Evolutionary conservation across 352 stramenopile genomes (phyloP).

Genomic region (Phytophthora hybrid): DNA sequence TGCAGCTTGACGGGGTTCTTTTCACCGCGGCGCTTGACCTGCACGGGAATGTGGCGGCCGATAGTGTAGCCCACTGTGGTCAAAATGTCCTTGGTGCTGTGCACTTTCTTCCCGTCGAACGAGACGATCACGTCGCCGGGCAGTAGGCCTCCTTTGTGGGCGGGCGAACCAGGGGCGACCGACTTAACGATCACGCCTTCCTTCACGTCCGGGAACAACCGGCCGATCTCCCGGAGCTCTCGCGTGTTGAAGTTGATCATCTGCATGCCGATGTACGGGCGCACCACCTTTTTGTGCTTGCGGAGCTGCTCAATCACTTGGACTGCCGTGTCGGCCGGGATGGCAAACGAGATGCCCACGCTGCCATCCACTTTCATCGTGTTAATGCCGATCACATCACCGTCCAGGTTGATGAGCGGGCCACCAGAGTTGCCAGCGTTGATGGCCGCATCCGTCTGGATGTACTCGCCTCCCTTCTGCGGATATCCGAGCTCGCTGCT

Average conservation of each 20-base stretch:
- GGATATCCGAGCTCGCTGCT: conserved; percentile 90
- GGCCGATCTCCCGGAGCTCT: conserved; percentile 70
- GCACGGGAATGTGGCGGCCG: conserved; percentile 70
- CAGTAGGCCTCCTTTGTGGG: conserved; percentile 78
- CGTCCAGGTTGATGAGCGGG: conserved; percentile 94
- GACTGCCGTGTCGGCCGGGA: conserved; percentile 91
- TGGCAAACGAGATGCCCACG: conserved; percentile 94
- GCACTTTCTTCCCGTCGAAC: conserved; percentile 77
- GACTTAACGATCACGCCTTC: conserved; percentile 88
- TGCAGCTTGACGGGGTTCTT: conserved; percentile 51
- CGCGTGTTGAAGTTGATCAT: conserved; percentile 90
- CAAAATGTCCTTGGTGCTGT: conserved; percentile 83
- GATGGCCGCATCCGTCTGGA: conserved; percentile 95
- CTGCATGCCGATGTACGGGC: conserved; percentile 93
- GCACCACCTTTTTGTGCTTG: conserved; percentile 87
- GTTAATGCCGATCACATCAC: conserved; percentile 95
- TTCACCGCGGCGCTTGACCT: conserved; percentile 72
- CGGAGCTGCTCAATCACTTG: conserved; percentile 92
- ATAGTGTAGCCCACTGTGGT: conserved; percentile 76
- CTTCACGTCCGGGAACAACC: conserved; percentile 79
- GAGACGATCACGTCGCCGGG: conserved; percentile 80
- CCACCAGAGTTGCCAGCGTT: conserved; percentile 94
- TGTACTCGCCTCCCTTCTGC: conserved; percentile 89
- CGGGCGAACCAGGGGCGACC: conserved; percentile 77
- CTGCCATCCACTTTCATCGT: conserved; percentile 93